A percentile compares a stretch with the other conserved stretches of the same genome.
Evolutionary conservation across 2,329 filamentous ascomycete genomes (phyloP).

Genomic region (Aspergillus luchuensis): DNA sequence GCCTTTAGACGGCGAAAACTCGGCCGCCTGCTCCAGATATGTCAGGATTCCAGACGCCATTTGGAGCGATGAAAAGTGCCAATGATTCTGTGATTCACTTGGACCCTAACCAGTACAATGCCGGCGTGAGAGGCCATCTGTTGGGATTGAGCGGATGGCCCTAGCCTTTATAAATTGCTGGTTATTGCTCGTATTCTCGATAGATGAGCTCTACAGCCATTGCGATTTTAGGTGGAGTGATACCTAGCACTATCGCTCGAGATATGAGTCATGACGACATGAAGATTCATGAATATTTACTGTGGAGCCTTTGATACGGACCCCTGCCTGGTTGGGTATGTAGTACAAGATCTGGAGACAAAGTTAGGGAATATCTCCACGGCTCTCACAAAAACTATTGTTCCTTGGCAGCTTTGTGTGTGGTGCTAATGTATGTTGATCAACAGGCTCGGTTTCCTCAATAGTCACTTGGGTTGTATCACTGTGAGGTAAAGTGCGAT

Average conservation of each 20-base stretch:
- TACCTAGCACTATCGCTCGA: too few relatives aligned
- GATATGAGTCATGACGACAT: background rate
- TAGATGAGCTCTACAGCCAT: background rate
- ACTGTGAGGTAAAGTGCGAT: background rate
- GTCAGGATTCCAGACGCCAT: conserved; percentile 1
- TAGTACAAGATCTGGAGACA: background rate
- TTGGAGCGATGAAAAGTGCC: background rate
- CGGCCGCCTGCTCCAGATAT: background rate
- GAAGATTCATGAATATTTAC: background rate
- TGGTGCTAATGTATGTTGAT: background rate
- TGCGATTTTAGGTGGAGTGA: background rate
- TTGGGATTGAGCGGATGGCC: background rate
- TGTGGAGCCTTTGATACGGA: background rate
- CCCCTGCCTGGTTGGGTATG: background rate
- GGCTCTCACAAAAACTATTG: background rate
- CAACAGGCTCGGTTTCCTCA: background rate
- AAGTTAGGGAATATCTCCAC: background rate
- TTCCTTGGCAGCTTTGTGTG: background rate
- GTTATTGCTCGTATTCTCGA: background rate
- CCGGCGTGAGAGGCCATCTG: background rate
- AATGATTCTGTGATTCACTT: background rate
- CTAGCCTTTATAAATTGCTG: background rate
- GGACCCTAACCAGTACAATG: background rate
- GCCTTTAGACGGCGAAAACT: background rate
- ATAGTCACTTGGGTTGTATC: background rate